Conservation (phyloP, 176 grass and related monocot species). For the Avena sativa region DNA sequence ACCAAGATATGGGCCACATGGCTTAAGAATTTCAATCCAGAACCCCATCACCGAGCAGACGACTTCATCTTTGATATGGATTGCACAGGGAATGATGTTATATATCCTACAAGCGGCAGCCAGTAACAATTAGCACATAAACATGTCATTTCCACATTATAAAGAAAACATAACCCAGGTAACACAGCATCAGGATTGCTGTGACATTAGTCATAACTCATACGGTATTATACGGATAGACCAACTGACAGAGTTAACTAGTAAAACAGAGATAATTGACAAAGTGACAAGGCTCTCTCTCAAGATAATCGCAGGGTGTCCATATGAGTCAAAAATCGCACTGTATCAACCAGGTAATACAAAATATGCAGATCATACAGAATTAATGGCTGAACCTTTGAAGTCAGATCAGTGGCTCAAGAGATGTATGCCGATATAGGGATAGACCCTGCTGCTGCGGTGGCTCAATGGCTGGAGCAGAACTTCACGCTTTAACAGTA, state of each 20-base stretch:
- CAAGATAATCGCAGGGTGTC: constrained; percentile 34
- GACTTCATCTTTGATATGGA: not conserved
- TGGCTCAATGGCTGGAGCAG: too few relatives aligned
- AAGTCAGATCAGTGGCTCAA: not conserved
- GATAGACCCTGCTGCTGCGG: not conserved
- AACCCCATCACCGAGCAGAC: not conserved
- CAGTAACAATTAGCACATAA: not conserved
- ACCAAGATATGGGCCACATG: not conserved
- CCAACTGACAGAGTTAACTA: constrained; percentile 38
- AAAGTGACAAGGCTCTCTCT: constrained; percentile 11
- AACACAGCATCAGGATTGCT: constrained; percentile 27
- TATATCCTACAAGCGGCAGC: not conserved
- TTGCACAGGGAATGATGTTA: not conserved
- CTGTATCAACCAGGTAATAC: not conserved
- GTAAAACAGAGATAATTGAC: too few relatives aligned
- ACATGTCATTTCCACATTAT: not conserved
- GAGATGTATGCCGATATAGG: not conserved
- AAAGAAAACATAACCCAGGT: not conserved
- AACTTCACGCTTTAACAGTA: too few relatives aligned
- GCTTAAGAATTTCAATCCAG: not conserved
- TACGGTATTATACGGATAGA: not conserved
- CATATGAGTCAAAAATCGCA: not conserved
- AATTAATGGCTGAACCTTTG: constrained; percentile 8
- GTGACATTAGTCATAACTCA: constrained; percentile 36
- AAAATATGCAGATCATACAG: constrained; percentile 1